phyloP scores from a whole-genome alignment of 2,329 filamentous ascomycete genomes.

The Rhynchosporium agropyri region DNA sequence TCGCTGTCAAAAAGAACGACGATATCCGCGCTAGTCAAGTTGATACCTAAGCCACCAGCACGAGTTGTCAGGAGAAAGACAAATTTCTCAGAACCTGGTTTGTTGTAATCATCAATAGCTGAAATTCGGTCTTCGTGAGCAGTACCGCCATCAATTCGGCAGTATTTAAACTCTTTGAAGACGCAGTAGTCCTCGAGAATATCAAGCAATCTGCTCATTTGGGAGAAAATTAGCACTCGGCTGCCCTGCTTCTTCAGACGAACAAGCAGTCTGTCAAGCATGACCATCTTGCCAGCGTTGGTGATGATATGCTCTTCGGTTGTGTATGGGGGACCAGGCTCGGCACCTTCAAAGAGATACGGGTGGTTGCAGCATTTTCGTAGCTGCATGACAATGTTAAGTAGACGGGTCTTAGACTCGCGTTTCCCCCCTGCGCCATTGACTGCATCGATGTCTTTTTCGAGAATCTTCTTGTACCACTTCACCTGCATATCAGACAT shows the following conservation, averaged over 20 bases:
- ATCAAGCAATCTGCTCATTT: slow-evolving; percentile 96
- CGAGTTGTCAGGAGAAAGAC: slow-evolving; percentile 93
- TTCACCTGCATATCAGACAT: slow-evolving; percentile 99
- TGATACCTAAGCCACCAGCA: slow-evolving; percentile 95
- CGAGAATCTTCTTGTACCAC: slow-evolving; percentile 98
- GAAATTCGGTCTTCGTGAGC: slow-evolving; percentile 97
- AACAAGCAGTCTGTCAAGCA: slow-evolving; percentile 87
- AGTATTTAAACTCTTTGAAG: slow-evolving; percentile 93
- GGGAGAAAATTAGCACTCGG: slow-evolving; percentile 97
- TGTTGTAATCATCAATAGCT: slow-evolving; percentile 98
- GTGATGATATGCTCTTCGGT: slow-evolving; percentile 94
- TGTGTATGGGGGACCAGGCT: slow-evolving; percentile 95
- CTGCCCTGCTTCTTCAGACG: slow-evolving; percentile 86
- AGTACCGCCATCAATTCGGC: slow-evolving; percentile 94
- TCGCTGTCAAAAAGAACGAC: slow-evolving; percentile 97
- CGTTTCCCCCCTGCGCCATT: slow-evolving; percentile 95
- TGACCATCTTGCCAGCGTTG: slow-evolving; percentile 96
- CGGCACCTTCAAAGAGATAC: slow-evolving; percentile 95
- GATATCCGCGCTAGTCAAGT: slow-evolving; percentile 91
- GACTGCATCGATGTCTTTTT: slow-evolving; percentile 98
- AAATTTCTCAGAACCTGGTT: slow-evolving; percentile 92
- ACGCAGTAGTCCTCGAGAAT: slow-evolving; percentile 99
- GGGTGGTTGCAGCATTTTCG: slow-evolving; percentile 99
- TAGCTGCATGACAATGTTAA: slow-evolving; percentile 99
- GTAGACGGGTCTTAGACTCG: slow-evolving; percentile 92